Conservation (phyloP, 2,329 filamentous ascomycete genomes). For the Sarocladium kiliense region DNA sequence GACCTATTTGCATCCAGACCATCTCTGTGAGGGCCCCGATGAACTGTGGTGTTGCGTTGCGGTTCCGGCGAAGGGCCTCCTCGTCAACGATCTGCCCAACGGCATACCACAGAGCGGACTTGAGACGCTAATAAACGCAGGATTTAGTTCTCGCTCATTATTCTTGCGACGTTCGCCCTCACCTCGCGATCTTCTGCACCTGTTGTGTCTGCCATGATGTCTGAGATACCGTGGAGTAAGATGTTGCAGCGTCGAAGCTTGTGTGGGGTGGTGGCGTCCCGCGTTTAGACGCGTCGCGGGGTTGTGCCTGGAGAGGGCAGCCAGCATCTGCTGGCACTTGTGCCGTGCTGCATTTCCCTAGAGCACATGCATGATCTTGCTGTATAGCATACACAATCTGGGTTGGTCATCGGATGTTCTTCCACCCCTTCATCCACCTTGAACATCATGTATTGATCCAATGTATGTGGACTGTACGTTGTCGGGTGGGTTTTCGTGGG, state of each 20-base stretch:
- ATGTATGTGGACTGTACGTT: no score
- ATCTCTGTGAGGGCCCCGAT: constrained; percentile 82
- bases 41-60: constrained; percentile 89
- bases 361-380: neutral
- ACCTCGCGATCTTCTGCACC: constrained; percentile 32
- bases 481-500: no score
- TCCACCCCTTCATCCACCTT: no score
- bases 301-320: neutral
- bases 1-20: constrained; percentile 82
- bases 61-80: constrained; percentile 54
- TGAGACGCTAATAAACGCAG: constrained; percentile 57
- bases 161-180: no score
- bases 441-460: no score
- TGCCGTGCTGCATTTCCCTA: neutral
- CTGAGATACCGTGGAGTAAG: neutral
- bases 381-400: no score
- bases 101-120: constrained; percentile 78
- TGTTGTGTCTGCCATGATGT: constrained; percentile 27
- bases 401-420: no score
- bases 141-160: no score
- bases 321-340: neutral
- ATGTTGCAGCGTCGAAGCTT: neutral
- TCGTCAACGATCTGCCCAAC: constrained; percentile 87
- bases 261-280: neutral
- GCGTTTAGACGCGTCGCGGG: constrained; percentile 10